Evolutionary conservation across 1,284 basidiomycete species (phyloP).

Genomic region (Leccinum subspadiceum): DNA sequence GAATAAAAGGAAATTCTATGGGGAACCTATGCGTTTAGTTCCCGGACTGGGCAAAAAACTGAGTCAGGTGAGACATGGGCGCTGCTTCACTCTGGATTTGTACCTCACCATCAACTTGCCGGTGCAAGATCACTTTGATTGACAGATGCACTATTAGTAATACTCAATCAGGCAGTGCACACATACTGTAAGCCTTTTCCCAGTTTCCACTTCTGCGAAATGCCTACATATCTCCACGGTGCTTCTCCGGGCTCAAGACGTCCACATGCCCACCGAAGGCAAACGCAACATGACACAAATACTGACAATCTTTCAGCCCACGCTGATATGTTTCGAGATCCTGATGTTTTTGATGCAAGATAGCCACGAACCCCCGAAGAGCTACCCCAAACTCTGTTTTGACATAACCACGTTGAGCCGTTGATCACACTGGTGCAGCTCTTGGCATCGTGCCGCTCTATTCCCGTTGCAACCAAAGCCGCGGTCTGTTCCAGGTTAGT

Average conservation of each 20-base stretch:
- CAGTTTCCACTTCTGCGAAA: background rate
- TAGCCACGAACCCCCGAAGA: background rate
- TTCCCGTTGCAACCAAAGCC: background rate
- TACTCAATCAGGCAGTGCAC: slow-evolving; percentile 1
- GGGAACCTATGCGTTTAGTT: slow-evolving; percentile 4
- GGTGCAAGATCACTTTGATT: slow-evolving; percentile 11
- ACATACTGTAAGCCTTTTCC: background rate
- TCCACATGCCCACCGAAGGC: background rate
- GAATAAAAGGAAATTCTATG: slow-evolving; percentile 18
- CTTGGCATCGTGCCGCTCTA: background rate
- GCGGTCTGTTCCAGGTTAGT: background rate
- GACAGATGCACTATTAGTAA: background rate
- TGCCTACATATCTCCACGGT: slow-evolving; percentile 1
- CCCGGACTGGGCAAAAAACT: slow-evolving; percentile 9
- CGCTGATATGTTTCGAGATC: background rate
- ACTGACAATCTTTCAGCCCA: background rate
- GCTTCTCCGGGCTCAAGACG: background rate
- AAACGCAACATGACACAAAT: background rate
- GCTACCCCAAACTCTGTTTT: background rate
- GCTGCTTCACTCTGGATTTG: slow-evolving; percentile 17
- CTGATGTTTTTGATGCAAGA: background rate
- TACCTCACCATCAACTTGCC: slow-evolving; percentile 21
- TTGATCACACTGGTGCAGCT: background rate
- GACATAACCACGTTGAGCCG: background rate
- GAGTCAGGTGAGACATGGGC: slow-evolving; percentile 7